Base-by-base conservation (phyloP, 805 yeast species). In the Alloascoidea hylecoeti region DNA sequence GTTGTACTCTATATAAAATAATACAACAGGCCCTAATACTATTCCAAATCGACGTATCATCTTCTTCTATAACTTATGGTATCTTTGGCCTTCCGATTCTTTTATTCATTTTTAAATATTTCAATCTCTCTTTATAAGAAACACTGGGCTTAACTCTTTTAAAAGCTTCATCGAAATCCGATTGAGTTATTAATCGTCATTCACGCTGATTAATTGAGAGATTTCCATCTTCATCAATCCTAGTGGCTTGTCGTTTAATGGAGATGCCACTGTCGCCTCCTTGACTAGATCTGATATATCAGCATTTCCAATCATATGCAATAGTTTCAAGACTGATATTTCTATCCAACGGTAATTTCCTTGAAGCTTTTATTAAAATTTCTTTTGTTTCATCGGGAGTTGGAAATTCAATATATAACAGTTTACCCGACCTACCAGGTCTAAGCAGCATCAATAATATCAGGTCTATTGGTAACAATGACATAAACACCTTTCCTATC, bases 361-460 rank as follows among this genome's bases (percentile, higher is more conserved):
- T 65, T 2, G 86, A 71, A 18, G 86, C 71, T 0, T 97, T 86
- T 43, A 67, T 69, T 52, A 89, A 64, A 42, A 89, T 92, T 44
- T 88, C 96, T 2, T 68, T 59, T 44, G 95, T 68, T 55, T 92
- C 98, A 2, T 61, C 66, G 0, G 75, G 71, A 4, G 73, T 71
- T 3, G 98, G 98, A 38, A 89, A 66, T 53, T 89, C 96, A 17
- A 89, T 89, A 56, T 78, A 89, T 35, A 89, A 62, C 2, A 95
- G 84, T 58, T 89, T 92, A 53, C 89, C 97, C 49, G 92, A 66
- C 57, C 98, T 73, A 4, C 97, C 98, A 0, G 97, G 97, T 53
- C 98, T 72, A 35, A 0, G 98, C 98, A 3, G 95, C 86, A 57
- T 89, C 98, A 46, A 89, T 92, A 84, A 89, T 89, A 55, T 89